A percentile compares a stretch with the other conserved stretches of the same genome.
These are phyloP conservation scores for Sclerotinia trifoliorum DNA, from an alignment of 2,329 filamentous ascomycete genomes.

Conservation along the genomic window DNA sequence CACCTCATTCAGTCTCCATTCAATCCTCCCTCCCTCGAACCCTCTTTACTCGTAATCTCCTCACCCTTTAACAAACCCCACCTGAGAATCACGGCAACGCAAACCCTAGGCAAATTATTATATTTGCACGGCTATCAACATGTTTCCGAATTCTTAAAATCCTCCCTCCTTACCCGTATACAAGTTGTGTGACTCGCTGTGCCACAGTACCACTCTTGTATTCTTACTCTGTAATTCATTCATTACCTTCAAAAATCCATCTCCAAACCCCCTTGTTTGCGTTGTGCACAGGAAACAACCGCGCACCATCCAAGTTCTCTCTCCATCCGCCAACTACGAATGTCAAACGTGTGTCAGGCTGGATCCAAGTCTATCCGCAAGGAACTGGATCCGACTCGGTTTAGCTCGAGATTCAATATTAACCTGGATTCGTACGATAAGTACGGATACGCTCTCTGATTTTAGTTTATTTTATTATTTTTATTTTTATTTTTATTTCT, in stretches of 20 bases:
- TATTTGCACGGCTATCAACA: neutral
- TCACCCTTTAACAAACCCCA: neutral
- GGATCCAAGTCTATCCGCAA: neutral
- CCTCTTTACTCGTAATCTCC: neutral
- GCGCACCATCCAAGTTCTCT: neutral
- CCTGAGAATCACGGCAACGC: slow-evolving; percentile 1
- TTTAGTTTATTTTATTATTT: neutral
- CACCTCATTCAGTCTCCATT: neutral
- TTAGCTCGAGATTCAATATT: neutral
- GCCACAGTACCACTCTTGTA: neutral
- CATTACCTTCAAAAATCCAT: neutral
- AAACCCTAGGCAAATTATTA: neutral
- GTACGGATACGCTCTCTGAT: neutral
- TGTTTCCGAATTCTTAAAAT: neutral
- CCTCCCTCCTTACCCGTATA: neutral
- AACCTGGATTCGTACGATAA: neutral
- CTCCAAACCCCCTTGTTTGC: neutral
- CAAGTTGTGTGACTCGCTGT: neutral
- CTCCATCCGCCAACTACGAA: slow-evolving; percentile 9
- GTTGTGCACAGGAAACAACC: neutral
- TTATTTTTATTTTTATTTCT: no score
- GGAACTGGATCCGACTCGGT: neutral
- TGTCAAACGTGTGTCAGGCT: slow-evolving; percentile 7
- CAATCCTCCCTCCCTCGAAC: neutral
- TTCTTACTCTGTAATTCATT: no score